Conservation (phyloP, 306 rosid genomes). For the Argentina anserina region DNA sequence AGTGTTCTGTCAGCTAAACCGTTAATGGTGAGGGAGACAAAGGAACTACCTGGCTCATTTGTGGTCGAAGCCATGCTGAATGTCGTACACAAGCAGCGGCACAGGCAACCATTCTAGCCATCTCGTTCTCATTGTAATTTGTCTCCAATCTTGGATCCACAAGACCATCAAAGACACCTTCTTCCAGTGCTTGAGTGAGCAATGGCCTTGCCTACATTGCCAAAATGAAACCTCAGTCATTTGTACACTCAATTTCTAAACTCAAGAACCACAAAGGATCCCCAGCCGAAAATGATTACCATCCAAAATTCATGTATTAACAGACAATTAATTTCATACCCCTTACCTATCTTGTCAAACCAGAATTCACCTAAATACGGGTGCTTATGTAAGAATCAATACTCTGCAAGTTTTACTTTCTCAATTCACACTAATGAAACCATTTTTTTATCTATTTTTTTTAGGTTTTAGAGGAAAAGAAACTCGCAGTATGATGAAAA, state of each 20-base stretch:
- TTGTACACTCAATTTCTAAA: background rate
- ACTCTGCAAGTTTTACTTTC: background rate
- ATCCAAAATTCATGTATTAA: background rate
- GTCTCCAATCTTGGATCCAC: conserved; percentile 21
- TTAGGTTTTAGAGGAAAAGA: background rate
- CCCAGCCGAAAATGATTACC: background rate
- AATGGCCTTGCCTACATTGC: conserved; percentile 28
- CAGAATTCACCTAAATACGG: background rate
- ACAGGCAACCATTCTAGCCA: conserved; percentile 26
- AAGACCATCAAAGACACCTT: conserved; percentile 7
- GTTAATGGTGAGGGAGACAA: too few relatives aligned
- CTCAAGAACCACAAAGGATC: background rate
- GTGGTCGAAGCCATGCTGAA: conserved; percentile 28
- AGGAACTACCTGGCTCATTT: conserved; percentile 21
- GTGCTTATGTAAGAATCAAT: background rate
- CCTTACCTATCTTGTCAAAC: background rate
- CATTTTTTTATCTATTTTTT: background rate
- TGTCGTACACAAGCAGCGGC: conserved; percentile 28
- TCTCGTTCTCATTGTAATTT: conserved; percentile 19
- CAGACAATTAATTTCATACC: background rate
- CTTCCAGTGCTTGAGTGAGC: conserved; percentile 26
- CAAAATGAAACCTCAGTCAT: background rate
- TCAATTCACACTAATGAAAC: background rate
- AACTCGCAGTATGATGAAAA: background rate
- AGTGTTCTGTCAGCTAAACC: background rate